Percentiles rank a stretch among this genome's conserved stretches.
Conservation (phyloP, 2,329 filamentous ascomycete species). For the Colletotrichum nymphaeae region DNA sequence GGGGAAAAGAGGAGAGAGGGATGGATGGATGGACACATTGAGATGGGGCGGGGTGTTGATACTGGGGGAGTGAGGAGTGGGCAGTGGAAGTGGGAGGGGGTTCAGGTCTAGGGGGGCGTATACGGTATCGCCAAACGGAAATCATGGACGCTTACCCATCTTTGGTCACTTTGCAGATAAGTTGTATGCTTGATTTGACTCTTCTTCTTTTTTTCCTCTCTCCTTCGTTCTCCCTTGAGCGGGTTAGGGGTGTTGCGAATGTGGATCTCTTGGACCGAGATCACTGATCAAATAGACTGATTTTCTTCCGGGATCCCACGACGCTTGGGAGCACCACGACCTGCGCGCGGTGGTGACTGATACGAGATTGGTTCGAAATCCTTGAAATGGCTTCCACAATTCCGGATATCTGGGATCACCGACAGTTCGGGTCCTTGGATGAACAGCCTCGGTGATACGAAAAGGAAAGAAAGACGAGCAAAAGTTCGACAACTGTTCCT, state of each 20-base stretch:
- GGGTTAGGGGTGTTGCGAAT: background rate
- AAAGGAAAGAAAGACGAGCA: background rate
- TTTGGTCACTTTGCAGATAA: background rate
- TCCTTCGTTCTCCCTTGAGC: background rate
- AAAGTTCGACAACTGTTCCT: background rate
- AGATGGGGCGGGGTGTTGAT: slow-evolving; percentile 7
- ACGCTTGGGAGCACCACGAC: background rate
- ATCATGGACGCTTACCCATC: slow-evolving; percentile 34
- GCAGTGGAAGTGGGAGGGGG: background rate
- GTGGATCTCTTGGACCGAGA: background rate
- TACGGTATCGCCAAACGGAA: slow-evolving; percentile 5
- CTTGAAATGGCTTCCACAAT: background rate
- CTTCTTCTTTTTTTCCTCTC: background rate
- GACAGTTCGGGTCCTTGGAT: background rate
- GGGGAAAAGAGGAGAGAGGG: slow-evolving; percentile 21
- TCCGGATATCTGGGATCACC: slow-evolving; percentile 21
- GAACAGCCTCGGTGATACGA: slow-evolving; percentile 10
- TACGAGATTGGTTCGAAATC: slow-evolving; percentile 7
- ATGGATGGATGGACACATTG: slow-evolving; percentile 3
- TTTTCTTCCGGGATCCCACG: slow-evolving; percentile 12
- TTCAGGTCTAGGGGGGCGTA: background rate
- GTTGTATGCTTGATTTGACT: background rate
- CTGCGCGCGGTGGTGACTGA: background rate
- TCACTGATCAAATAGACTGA: background rate
- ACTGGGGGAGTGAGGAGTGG: background rate